Base-by-base conservation (phyloP, 2,329 filamentous ascomycete species). In the Beauveria sp. region DNA sequence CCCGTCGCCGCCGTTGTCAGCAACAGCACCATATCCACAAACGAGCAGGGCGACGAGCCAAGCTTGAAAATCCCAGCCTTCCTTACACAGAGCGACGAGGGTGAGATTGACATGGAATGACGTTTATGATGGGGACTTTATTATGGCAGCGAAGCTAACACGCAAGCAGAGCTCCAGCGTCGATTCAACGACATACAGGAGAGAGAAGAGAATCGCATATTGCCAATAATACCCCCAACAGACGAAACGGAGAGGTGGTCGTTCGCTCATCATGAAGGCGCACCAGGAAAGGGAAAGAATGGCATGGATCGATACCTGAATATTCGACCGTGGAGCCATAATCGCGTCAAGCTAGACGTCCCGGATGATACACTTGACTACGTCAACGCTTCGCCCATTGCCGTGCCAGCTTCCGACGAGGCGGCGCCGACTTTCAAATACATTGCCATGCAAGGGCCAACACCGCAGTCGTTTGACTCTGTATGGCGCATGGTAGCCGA, bases 401-500 rank as follows among this genome's bases (percentile, higher is more conserved):
- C 76, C 24, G 76, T 91, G 14, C 66, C 77, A 56, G 78, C 74
- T 3, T 70, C 76, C 14, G 72, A 76, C 59, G 70, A 72, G 0
- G 65, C 68, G 3, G 70, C 72, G 9, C 75, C 77, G 1, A 73
- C 78, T 3, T 75, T 82, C 53, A 76, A 83, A 60, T 98, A 96
- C 74, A 96, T 99, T 67, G 95, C 93, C 58, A 97, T 96, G 73
- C 91, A 96, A 76, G 95, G 95, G 0, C 95, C 95, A 6, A 96
- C 93, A 69, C 75, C 81, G 63, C 83, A 85, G 28, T 90, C 89
- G 18, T 81, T 88, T 61, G 85, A 87, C 66, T 91, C 96, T 70
- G 90, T 96, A 66, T 99, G 93, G 90, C 90, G 95, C 70, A 99
- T 99, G 95, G 80, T 97, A 42, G 90, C 90, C 72, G 88, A 96